Evolutionary conservation across 1,284 basidiomycete genomes (phyloP), one percentile per base, ranked within the genome.

Genomic region (Phellopilus nigrolimitatus): DNA sequence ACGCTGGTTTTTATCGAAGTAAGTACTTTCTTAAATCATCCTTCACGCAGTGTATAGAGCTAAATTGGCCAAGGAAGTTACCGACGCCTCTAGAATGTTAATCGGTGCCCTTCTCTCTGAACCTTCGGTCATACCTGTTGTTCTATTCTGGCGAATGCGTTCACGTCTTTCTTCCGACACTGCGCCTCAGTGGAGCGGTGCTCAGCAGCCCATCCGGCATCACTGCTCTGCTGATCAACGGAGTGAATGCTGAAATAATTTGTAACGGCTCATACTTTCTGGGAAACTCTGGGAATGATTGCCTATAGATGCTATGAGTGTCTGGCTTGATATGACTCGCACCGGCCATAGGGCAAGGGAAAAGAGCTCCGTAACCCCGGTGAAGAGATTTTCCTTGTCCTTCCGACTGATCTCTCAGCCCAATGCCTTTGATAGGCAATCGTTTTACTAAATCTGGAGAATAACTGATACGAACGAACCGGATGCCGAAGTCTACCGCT

Each of bases 361-460:
- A 37, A 37, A 8, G 15, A 8, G 34, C 8, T 15, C 8, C 34
- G 8, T 17, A 15, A 13, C 34, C 8, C 7, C 34, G n/a, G 34
- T 2, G 3, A 7, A 37, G 13, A 3, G 34, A 37, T 37, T 8
- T 15, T n/a, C 34, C 34, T 13, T 17, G n/a, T n/a, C n/a, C n/a
- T 2, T 15, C 19, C 13, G 19, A 37, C 8, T 37, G 34, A 33
- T 33, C 31, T 15, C 34, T 15, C 13, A 40, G 28, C 25, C 46
- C 13, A 48, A 48, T 48, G 38, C 37, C 46, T 15, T 17, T 39
- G 22, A 36, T 27, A 30, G 46, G 37, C 25, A 48, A 21, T 30
- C 36, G 36, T 38, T 30, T 48, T n/a, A 3, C 36, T 48, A 28
- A 15, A 39, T n/a, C 12, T 30, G 36, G 36, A 25, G 21, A 28